These are phyloP conservation scores for Fibroporia radiculosa DNA, from an alignment of 768 basidiomycete species.

Conservation along the genomic window DNA sequence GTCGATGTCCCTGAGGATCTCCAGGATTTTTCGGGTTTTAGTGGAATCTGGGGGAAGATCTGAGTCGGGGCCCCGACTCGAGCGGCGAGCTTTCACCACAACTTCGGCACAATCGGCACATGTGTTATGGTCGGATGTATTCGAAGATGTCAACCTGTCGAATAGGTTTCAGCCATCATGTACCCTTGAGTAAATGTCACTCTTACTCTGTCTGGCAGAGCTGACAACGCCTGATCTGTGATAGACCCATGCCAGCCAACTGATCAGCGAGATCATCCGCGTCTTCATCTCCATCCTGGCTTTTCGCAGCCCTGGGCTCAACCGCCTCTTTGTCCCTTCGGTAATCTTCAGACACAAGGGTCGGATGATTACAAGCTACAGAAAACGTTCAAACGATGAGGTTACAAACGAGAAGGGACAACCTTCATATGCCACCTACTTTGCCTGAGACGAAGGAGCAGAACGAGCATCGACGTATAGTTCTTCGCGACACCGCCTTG, in stretches of 20 bases:
- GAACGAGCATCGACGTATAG: conserved; percentile 63
- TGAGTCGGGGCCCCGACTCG: conserved; percentile 24
- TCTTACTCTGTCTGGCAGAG: conserved; percentile 69
- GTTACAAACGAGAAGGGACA: neutral
- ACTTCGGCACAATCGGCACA: conserved; percentile 46
- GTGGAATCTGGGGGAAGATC: conserved; percentile 65
- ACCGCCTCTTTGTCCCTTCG: conserved; percentile 68
- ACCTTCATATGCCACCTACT: conserved; percentile 40
- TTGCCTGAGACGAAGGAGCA: conserved; percentile 82
- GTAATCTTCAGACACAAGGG: conserved; percentile 72
- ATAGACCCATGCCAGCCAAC: conserved; percentile 63
- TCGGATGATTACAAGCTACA: conserved; percentile 85
- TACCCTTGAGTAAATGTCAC: neutral
- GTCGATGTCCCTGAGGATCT: conserved; percentile 61
- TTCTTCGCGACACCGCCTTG: conserved; percentile 41
- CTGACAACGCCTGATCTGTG: conserved; percentile 55
- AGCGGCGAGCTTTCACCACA: conserved; percentile 38
- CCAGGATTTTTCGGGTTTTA: conserved; percentile 79
- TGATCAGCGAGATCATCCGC: conserved; percentile 71
- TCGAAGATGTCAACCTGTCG: conserved; percentile 23
- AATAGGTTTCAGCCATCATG: neutral
- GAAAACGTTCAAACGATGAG: neutral
- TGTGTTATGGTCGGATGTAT: conserved; percentile 33
- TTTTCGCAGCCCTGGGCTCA: conserved; percentile 50
- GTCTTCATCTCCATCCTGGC: conserved; percentile 47